Evolutionary conservation across 2,329 filamentous ascomycete species (phyloP).

Genomic region (Neonectria sp.): DNA sequence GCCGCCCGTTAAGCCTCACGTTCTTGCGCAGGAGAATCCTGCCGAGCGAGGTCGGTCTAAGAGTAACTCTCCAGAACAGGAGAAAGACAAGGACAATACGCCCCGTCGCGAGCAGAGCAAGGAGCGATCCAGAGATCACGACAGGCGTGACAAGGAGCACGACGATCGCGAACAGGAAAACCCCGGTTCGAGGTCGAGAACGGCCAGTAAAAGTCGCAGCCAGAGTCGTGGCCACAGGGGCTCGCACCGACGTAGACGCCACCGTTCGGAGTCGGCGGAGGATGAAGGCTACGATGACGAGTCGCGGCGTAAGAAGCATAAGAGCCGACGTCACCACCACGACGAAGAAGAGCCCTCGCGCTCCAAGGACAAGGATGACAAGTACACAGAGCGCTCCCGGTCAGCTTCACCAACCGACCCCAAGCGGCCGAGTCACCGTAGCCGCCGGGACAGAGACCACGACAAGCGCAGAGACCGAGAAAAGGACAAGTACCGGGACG

Average conservation of each 20-base stretch:
- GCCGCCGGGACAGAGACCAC: slow-evolving; percentile 69
- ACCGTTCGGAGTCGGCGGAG: slow-evolving; percentile 68
- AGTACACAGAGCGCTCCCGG: slow-evolving; percentile 70
- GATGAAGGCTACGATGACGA: slow-evolving; percentile 63
- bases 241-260: slow-evolving; percentile 66
- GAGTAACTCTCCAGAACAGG: slow-evolving; percentile 63
- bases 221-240: slow-evolving; percentile 63
- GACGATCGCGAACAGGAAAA: slow-evolving; percentile 43
- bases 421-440: slow-evolving; percentile 71
- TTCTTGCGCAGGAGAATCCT: slow-evolving; percentile 37
- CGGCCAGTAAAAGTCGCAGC: slow-evolving; percentile 52
- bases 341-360: slow-evolving; percentile 62
- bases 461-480: slow-evolving; percentile 62
- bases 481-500: slow-evolving; percentile 61
- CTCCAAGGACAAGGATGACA: slow-evolving; percentile 56
- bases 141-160: slow-evolving; percentile 44
- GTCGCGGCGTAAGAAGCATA: slow-evolving; percentile 67
- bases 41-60: slow-evolving; percentile 55
- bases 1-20: slow-evolving; percentile 44
- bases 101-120: slow-evolving; percentile 54
- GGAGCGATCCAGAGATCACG: slow-evolving; percentile 49
- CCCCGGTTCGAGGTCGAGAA: slow-evolving; percentile 51
- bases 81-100: slow-evolving; percentile 53
- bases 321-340: slow-evolving; percentile 59
- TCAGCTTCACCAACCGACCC: slow-evolving; percentile 75